phyloP scores from a whole-genome alignment of 768 basidiomycete genomes.

The Galerina marginata region DNA sequence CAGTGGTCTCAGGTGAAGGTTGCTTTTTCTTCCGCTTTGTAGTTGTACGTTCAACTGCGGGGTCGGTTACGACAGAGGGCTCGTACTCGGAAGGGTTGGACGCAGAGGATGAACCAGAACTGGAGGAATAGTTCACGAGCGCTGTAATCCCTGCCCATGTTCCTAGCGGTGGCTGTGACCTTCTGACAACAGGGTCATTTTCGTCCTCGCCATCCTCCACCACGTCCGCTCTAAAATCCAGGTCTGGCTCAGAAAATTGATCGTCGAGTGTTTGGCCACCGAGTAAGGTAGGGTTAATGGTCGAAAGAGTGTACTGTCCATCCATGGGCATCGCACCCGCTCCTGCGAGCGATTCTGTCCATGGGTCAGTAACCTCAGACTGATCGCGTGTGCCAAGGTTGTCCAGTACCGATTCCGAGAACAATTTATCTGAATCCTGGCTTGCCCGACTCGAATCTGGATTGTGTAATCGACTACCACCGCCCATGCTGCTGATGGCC shows the following conservation, averaged over 20 bases:
- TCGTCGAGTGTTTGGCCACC: background rate
- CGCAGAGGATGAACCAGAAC: background rate
- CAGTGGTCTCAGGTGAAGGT: background rate
- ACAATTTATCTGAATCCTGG: background rate
- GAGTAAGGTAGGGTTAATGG: constrained; percentile 19
- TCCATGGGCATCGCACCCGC: background rate
- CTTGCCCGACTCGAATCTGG: background rate
- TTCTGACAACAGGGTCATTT: too few relatives aligned
- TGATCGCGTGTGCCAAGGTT: background rate
- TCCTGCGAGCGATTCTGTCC: background rate
- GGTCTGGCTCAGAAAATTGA: constrained; percentile 2
- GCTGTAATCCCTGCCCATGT: background rate
- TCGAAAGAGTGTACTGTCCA: constrained; percentile 6
- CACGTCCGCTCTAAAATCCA: too few relatives aligned
- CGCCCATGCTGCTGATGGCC: too few relatives aligned
- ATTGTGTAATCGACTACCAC: too few relatives aligned
- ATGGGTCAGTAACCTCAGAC: background rate
- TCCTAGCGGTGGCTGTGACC: too few relatives aligned
- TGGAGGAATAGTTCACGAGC: background rate
- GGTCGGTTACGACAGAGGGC: background rate
- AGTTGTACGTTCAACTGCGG: background rate
- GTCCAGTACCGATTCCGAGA: background rate
- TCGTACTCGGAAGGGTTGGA: background rate
- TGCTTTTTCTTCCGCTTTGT: background rate
- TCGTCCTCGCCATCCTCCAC: too few relatives aligned